Evolutionary conservation across 2,329 filamentous ascomycete species (phyloP), one percentile per base, ranked within the genome.

Genomic region (Dactylellina cionopaga): DNA sequence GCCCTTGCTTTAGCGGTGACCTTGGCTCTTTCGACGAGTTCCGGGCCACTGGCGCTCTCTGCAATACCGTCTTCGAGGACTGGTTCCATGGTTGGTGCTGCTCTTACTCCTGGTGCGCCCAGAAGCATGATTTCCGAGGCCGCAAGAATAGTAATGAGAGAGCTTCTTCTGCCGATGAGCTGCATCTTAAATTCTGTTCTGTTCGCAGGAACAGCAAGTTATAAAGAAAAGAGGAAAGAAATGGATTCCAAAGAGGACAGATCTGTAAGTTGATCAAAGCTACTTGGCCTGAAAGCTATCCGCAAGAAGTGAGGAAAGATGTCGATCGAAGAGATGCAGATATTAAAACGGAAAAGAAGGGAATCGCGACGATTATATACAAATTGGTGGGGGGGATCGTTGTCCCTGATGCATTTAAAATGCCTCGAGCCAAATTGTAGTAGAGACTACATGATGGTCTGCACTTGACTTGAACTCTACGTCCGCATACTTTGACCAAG

Each of bases 111-210:
- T 11, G 44, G 47, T 2, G 46, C 43, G 17, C 59, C 54, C 10
- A 51, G 13, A 44, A 55, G n/a, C 43, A 54, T 49, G 33, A 72
- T 41, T 29, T 60, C 51, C 7, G 52, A 64, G 35, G 59, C 59
- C 11, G 68, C 52, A 29, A 72, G 51, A 22, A 65, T 41, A 10
- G 52, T 51, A n/a, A 72, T 44, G 17, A 65, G 25, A 1, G 68
- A 72, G 27, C 33, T 58, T 47, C 44, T 64, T 58, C 59, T 59
- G 27, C 56, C 56, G 41, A 65, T 46, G 33, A 64, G 35, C 6
- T 64, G 68, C 68, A 72, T 72, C 13, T 64, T 65, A 43, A 60
- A 54, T 4, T 39, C 11, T 47, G n/a, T 5, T 33, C 27, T 22
- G 11, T 43, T 11, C 15, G 22, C 13, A n/a, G 13, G 13, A 37